Conservation (phyloP, 1,139 yeast species). For the Entelexis paramagnoliae region DNA sequence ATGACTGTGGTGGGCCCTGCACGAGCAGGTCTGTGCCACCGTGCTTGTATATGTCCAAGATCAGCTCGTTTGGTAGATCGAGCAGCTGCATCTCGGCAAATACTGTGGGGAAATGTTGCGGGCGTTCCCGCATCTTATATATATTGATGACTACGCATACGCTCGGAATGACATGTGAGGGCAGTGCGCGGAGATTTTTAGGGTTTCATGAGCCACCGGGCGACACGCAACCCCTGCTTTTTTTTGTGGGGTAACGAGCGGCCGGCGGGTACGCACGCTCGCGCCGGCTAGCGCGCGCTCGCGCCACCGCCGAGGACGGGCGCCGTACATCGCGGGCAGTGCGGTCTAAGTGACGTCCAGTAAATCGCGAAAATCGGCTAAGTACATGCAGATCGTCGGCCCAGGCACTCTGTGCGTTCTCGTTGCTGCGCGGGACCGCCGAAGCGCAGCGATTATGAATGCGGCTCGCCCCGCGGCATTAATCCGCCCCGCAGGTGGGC, state of each 20-base stretch:
- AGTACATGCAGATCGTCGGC: neutral
- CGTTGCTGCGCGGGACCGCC: neutral
- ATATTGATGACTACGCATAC: neutral
- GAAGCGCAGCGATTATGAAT: neutral
- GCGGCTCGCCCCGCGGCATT: constrained; percentile 4
- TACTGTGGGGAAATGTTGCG: neutral
- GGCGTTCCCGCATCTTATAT: neutral
- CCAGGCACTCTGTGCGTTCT: neutral
- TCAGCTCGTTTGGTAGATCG: constrained; percentile 24
- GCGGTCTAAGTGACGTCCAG: too few relatives aligned
- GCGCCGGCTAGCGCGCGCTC: neutral
- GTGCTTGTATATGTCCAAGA: constrained; percentile 19
- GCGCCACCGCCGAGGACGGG: too few relatives aligned
- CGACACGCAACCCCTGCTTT: neutral
- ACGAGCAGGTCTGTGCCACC: constrained; percentile 21
- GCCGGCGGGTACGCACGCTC: neutral
- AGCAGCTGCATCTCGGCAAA: constrained; percentile 12
- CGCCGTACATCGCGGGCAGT: too few relatives aligned
- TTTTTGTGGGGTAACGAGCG: neutral
- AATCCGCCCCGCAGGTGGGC: neutral
- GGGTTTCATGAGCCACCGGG: neutral
- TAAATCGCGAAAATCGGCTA: neutral
- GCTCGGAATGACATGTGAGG: constrained; percentile 2
- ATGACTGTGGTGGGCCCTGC: constrained; percentile 22
- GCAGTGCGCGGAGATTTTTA: neutral